These are phyloP conservation scores for Meira miltonrushii DNA, from an alignment of 1,284 basidiomycete species.

Conservation along the genomic window DNA sequence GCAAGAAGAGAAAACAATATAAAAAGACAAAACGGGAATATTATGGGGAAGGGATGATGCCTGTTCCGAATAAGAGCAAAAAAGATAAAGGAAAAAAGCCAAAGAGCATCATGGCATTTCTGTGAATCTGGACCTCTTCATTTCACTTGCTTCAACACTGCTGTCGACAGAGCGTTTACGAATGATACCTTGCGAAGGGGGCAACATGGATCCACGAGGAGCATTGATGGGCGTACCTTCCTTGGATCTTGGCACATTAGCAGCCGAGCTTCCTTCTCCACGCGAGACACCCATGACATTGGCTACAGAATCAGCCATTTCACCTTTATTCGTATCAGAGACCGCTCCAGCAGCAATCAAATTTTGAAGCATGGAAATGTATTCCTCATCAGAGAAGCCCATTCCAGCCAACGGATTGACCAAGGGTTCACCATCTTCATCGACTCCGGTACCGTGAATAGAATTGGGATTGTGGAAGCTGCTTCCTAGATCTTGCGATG, in stretches of 20 bases:
- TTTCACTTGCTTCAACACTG: not conserved
- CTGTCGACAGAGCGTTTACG: not conserved
- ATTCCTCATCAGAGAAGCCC: slow-evolving; percentile 47
- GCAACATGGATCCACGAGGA: too few relatives aligned
- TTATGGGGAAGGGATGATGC: too few relatives aligned
- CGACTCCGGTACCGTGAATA: not conserved
- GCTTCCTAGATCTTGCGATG: not conserved
- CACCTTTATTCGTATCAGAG: slow-evolving; percentile 20
- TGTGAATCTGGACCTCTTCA: slow-evolving; percentile 4
- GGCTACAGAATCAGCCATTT: slow-evolving; percentile 12
- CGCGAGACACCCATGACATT: slow-evolving; percentile 13
- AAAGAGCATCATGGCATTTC: not conserved
- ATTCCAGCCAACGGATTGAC: slow-evolving; percentile 40
- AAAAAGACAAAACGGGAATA: too few relatives aligned
- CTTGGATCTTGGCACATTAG: not conserved
- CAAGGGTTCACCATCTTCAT: slow-evolving; percentile 16
- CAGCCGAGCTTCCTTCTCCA: slow-evolving; percentile 5
- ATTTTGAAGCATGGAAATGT: slow-evolving; percentile 46
- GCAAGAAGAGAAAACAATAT: not conserved
- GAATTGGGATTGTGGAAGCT: not conserved
- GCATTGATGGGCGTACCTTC: slow-evolving; percentile 7
- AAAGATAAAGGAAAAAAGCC: not conserved
- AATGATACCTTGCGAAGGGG: too few relatives aligned
- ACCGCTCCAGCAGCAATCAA: slow-evolving; percentile 38
- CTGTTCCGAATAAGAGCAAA: not conserved